These are phyloP conservation scores for Singerocomus inundabilis DNA, from an alignment of 1,284 basidiomycete genomes.

Conservation along the genomic window DNA sequence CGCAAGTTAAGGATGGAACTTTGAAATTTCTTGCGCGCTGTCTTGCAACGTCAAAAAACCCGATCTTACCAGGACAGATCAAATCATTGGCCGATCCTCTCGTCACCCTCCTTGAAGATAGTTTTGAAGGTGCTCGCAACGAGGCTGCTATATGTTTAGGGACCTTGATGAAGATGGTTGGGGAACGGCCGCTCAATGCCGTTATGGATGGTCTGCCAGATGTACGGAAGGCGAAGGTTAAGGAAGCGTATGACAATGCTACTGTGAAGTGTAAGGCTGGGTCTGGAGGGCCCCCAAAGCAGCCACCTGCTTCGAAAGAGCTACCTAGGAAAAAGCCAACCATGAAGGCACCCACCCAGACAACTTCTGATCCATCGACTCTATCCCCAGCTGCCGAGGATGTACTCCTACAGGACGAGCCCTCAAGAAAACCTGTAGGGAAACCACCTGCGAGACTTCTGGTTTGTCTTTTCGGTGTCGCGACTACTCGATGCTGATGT, in stretches of 20 bases:
- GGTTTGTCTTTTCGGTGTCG: conserved; percentile 32
- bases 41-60: conserved; percentile 66
- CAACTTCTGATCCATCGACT: conserved; percentile 22
- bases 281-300: conserved; percentile 44
- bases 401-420: conserved; percentile 33
- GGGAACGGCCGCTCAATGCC: conserved; percentile 88
- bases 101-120: conserved; percentile 80
- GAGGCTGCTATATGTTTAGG: conserved; percentile 89
- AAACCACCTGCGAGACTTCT: conserved; percentile 52
- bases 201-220: conserved; percentile 88
- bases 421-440: conserved; percentile 45
- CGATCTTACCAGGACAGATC: conserved; percentile 74
- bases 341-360: conserved; percentile 27
- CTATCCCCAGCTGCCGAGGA: conserved; percentile 20
- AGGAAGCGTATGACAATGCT: conserved; percentile 89
- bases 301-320: conserved; percentile 40
- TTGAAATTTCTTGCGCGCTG: conserved; percentile 87
- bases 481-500: conserved; percentile 10
- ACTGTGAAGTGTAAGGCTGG: conserved; percentile 83
- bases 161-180: conserved; percentile 95
- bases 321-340: conserved; percentile 46
- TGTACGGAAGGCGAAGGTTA: conserved; percentile 90
- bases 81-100: conserved; percentile 85
- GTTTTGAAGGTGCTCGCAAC: conserved; percentile 87
- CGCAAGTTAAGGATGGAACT: conserved; percentile 94